These are phyloP conservation scores for Periconia sp. DNA, from an alignment of 2,329 filamentous ascomycete genomes.

Conservation along the genomic window DNA sequence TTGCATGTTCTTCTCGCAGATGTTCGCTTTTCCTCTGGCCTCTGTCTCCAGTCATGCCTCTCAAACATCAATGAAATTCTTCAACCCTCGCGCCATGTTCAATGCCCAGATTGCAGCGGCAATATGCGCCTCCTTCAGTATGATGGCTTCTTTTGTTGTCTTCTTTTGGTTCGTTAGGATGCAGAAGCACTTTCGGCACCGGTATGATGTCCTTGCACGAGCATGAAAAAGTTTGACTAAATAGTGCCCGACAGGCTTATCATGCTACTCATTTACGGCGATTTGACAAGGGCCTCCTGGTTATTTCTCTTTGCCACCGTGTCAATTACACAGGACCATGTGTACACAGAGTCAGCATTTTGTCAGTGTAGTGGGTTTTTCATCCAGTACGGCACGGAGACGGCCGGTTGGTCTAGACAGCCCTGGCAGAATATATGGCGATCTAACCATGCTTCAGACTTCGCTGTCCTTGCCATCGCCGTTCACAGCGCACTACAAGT, in stretches of 20 bases:
- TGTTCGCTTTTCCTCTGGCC: conserved; percentile 10
- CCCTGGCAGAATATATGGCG: conserved; percentile 5
- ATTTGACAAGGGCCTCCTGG: conserved; percentile 73
- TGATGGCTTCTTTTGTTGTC: conserved; percentile 61
- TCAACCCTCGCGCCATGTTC: conserved; percentile 24
- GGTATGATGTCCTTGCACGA: conserved; percentile 57
- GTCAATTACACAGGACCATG: conserved; percentile 59
- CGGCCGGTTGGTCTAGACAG: conserved; percentile 58
- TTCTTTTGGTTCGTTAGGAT: conserved; percentile 78
- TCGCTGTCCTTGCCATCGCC: conserved; percentile 74
- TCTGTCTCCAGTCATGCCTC: conserved; percentile 8
- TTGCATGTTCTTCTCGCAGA: conserved; percentile 1
- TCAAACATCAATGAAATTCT: conserved; percentile 11
- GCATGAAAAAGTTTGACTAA: too few species aligned
- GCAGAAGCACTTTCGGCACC: conserved; percentile 75
- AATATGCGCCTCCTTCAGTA: conserved; percentile 56
- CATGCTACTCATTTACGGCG: conserved; percentile 74
- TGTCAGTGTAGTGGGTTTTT: conserved; percentile 75
- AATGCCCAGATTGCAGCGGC: conserved; percentile 43
- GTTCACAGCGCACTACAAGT: conserved; percentile 76
- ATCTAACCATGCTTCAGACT: conserved; percentile 54
- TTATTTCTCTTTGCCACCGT: conserved; percentile 70
- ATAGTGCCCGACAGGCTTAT: conserved; percentile 76
- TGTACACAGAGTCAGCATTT: conserved; percentile 60
- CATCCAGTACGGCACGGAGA: conserved; percentile 69